phyloP scores from a whole-genome alignment of 768 basidiomycete species.

The Boletus rex-veris region DNA sequence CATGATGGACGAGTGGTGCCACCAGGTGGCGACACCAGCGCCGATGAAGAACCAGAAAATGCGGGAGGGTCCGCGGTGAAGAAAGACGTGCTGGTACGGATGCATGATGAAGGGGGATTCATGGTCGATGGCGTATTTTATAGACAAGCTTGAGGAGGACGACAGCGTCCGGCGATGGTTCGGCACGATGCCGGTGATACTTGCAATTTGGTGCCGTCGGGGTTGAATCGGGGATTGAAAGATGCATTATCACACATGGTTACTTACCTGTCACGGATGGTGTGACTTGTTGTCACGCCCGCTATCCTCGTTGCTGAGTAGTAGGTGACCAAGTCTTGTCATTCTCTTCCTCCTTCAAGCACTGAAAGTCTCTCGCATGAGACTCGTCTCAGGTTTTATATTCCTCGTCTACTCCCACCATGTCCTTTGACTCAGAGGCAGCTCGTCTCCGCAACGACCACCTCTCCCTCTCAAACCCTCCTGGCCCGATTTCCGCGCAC shows the following conservation, averaged over 20 bases:
- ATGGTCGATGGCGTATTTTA: conserved; percentile 7
- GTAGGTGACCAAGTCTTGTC: not conserved
- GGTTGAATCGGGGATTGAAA: conserved; percentile 3
- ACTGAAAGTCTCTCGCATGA: not conserved
- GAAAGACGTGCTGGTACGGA: conserved; percentile 15
- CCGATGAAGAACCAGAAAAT: conserved; percentile 69
- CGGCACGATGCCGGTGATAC: conserved; percentile 12
- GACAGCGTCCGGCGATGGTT: conserved; percentile 22
- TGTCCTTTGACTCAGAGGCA: conserved; percentile 32
- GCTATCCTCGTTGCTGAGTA: conserved; percentile 16
- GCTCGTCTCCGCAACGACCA: conserved; percentile 28
- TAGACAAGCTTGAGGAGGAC: conserved; percentile 17
- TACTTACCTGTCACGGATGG: conserved; percentile 5
- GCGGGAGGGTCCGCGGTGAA: conserved; percentile 49
- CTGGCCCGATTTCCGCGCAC: conserved; percentile 35
- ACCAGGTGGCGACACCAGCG: conserved; percentile 40
- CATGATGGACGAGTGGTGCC: conserved; percentile 40
- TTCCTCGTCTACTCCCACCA: conserved; percentile 1
- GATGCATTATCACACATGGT: not conserved
- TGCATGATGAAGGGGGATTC: conserved; percentile 17
- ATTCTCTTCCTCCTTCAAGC: not conserved
- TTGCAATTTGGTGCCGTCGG: conserved; percentile 18
- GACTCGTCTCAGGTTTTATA: not conserved
- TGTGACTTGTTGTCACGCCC: conserved; percentile 25
- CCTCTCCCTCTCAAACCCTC: conserved; percentile 1